Base-by-base conservation (phyloP, 2,329 filamentous ascomycete genomes). In the Hypoxylon sp. region DNA sequence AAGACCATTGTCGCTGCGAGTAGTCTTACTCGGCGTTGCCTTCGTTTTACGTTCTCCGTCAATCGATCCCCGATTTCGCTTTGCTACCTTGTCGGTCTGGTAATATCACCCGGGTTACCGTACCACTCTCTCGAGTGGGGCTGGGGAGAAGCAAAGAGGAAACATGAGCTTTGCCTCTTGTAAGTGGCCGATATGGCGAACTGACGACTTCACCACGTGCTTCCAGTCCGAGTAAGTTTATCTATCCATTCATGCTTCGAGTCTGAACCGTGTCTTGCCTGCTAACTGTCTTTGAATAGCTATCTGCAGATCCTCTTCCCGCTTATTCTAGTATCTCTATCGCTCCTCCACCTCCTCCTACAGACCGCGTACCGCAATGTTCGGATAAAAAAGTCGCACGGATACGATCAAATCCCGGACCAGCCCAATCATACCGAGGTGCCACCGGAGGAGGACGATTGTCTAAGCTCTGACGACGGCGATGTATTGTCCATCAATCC, bases 301-400 rank as follows among this genome's bases (percentile, higher is more conserved):
- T 94, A 91, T 77, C 85, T 97, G 56, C 89, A 92, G 78, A 87
- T 92, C 64, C 82, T 97, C 48, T 84, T 98, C 56, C 95, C 95
- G 56, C 81, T 95, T 64, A 79, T 89, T 64, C 83, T 90, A 60
- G 87, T 93, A 77, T 84, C 79, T 66, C 71, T 91, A 24, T 98
- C 95, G 6, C 76, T 94, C 68, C 75, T 91, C 54, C 83, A 88
- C 70, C 85, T 97, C 59, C 70, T 84, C 61, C 74, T 84, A 70
- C 87, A 89, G 73, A 80, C 84, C 70, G 76, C 87, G 67, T 80
- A 82, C 62, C 84, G 84, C 59, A 80, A 82, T 65, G 76, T 84
- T 67, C 79, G 80, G 69, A 80, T 82, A 76, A 85, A 83, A 79
- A 82, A 81, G 72, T 74, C 79, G 65, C 78, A 83, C 67, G 82